These are phyloP conservation scores for Gossypium thurberi DNA, from an alignment of 345 rosid species.

Conservation along the genomic window DNA sequence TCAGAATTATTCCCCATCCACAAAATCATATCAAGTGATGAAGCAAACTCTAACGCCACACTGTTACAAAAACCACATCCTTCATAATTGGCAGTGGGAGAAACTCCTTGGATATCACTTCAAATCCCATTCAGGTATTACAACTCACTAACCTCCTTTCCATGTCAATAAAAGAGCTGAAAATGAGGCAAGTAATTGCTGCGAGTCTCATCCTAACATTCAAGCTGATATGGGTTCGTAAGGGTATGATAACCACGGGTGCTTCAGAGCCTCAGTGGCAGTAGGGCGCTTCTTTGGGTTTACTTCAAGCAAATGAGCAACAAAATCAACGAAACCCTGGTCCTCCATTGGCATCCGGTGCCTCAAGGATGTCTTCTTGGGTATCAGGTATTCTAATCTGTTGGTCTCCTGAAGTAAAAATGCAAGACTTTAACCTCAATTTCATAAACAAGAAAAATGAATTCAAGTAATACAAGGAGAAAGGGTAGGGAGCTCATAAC, in stretches of 20 bases:
- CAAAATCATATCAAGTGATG: too few relatives aligned
- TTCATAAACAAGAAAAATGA: neutral
- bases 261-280: conserved; percentile 81
- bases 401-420: conserved; percentile 59
- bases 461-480: neutral
- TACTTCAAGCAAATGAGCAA: conserved; percentile 73
- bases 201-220: conserved; percentile 17
- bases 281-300: conserved; percentile 94
- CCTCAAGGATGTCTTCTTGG: conserved; percentile 80
- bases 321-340: conserved; percentile 89
- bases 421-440: neutral
- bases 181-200: neutral
- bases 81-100: neutral
- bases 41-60: too few relatives aligned
- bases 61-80: too few relatives aligned
- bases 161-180: conserved; percentile 8
- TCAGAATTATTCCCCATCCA: too few relatives aligned
- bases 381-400: conserved; percentile 81
- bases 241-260: conserved; percentile 85
- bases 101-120: conserved; percentile 13
- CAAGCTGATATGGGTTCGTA: conserved; percentile 92
- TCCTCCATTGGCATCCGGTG: conserved; percentile 97
- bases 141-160: conserved; percentile 13
- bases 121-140: conserved; percentile 18
- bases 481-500: neutral